Evolutionary conservation across 2,329 filamentous ascomycete genomes (phyloP), one percentile per base, ranked within the genome.

Genomic region (Fusarium anguioides): DNA sequence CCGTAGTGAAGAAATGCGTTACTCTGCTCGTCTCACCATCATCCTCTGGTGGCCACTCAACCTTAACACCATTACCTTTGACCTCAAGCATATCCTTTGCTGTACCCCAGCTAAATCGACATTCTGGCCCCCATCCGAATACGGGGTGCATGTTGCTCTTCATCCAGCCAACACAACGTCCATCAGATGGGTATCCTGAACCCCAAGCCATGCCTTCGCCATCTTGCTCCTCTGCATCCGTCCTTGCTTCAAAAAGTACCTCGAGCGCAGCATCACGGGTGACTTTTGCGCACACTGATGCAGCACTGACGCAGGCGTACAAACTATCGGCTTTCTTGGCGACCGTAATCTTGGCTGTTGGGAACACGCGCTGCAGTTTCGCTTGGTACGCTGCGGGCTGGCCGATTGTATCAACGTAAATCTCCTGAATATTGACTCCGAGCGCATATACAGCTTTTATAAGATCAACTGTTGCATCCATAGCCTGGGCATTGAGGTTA

Each of bases 341-440:
- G 33, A 95, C 92, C 3, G 89, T 93, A 72, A 95, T 87, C 63
- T 85, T 86, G 37, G 89, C 80, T 0, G 89, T 90, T 3, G 96
- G 95, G 77, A 98, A 98, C 50, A 96, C 84, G 61, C 89, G 84
- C 80, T 95, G 91, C 52, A 99, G 83, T 75, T 91, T 93, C 74
- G 87, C 88, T 82, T 98, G 94, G 82, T 98, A 97, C 6, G 88
- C 82, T 18, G 86, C 88, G 3, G 95, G 94, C 55, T 86, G 91
- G 31, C 95, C 95, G 74, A 98, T 91, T 4, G 95, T 98, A 80
- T 99, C 95, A 75, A 99, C 94, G 77, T 94, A 99, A 49, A 99
- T 92, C 78, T 97, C 93, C 57, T 84, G 86, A 6, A 98, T 83
- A 76, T 96, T 94, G 64, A 98, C 91, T 33, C 93, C 92, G 20